phyloP scores from a whole-genome alignment of 495 filamentous ascomycete species.

The Penicilliopsis zonata region DNA sequence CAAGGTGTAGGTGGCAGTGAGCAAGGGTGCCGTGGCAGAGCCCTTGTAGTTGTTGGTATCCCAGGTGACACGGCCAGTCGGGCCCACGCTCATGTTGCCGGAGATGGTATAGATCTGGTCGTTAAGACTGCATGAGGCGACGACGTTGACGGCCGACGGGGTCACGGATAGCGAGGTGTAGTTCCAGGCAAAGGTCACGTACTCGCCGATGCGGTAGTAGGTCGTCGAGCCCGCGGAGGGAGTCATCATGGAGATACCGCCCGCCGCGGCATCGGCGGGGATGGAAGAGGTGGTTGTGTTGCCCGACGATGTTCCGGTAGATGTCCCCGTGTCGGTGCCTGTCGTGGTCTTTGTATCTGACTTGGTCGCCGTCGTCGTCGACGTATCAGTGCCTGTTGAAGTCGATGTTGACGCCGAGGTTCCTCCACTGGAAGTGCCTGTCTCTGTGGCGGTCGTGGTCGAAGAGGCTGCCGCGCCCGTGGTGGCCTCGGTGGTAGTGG shows the following conservation, averaged over 20 bases:
- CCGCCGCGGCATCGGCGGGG: slow-evolving; percentile 50
- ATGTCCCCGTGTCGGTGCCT: slow-evolving; percentile 9
- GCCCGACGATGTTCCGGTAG: slow-evolving; percentile 13
- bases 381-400: slow-evolving; percentile 5
- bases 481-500: slow-evolving; percentile 9
- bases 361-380: slow-evolving; percentile 7
- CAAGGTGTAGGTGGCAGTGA: slow-evolving; percentile 73
- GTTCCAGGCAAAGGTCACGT: slow-evolving; percentile 85
- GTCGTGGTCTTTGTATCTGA: slow-evolving; percentile 10
- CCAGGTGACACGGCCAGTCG: slow-evolving; percentile 56
- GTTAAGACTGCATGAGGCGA: slow-evolving; percentile 65
- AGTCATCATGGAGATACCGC: slow-evolving; percentile 72
- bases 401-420: too few species aligned
- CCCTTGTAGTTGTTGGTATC: slow-evolving; percentile 63
- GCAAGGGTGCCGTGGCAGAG: slow-evolving; percentile 46
- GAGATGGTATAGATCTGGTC: slow-evolving; percentile 54
- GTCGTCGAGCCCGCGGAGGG: slow-evolving; percentile 50
- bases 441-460: slow-evolving; percentile 3
- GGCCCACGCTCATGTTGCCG: slow-evolving; percentile 45
- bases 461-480: slow-evolving; percentile 4
- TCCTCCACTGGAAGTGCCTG: not conserved
- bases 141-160: slow-evolving; percentile 68
- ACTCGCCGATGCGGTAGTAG: slow-evolving; percentile 83
- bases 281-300: slow-evolving; percentile 32
- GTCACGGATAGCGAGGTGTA: slow-evolving; percentile 77